Percentiles rank a stretch among this genome's conserved stretches.
These are phyloP conservation scores for Tulasnella sp. DNA, from an alignment of 768 basidiomycete genomes.

Conservation along the genomic window DNA sequence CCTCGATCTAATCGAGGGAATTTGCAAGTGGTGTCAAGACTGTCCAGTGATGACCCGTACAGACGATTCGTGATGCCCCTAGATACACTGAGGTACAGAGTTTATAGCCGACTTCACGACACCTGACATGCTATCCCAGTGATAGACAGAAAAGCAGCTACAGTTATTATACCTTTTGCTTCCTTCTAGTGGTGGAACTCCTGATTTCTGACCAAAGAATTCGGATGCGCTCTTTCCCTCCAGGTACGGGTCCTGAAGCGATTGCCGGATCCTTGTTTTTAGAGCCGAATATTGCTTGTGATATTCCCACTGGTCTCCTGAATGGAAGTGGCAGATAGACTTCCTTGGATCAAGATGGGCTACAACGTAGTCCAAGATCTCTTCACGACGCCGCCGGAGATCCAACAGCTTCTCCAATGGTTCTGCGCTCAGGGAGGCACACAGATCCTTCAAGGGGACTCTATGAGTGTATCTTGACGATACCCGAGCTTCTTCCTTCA, in stretches of 20 bases:
- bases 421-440: too few relatives aligned
- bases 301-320: neutral
- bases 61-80: too few relatives aligned
- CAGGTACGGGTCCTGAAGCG: neutral
- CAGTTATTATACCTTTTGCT: too few relatives aligned
- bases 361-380: neutral
- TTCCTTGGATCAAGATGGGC: neutral
- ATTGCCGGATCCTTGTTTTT: neutral
- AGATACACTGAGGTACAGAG: too few relatives aligned
- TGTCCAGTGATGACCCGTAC: too few relatives aligned
- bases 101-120: too few relatives aligned
- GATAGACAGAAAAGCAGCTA: too few relatives aligned
- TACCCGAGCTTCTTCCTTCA: neutral
- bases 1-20: too few relatives aligned
- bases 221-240: neutral
- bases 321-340: neutral
- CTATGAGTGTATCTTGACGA: neutral
- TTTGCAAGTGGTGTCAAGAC: too few relatives aligned
- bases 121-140: too few relatives aligned
- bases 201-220: neutral
- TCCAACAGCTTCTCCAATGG: neutral
- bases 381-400: neutral
- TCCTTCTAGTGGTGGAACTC: too few relatives aligned
- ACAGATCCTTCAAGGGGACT: too few relatives aligned
- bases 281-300: neutral